A percentile compares a stretch with the other conserved stretches of the same genome.
Conservation (phyloP, 2,329 filamentous ascomycete species). For the Beauveria caledonica region DNA sequence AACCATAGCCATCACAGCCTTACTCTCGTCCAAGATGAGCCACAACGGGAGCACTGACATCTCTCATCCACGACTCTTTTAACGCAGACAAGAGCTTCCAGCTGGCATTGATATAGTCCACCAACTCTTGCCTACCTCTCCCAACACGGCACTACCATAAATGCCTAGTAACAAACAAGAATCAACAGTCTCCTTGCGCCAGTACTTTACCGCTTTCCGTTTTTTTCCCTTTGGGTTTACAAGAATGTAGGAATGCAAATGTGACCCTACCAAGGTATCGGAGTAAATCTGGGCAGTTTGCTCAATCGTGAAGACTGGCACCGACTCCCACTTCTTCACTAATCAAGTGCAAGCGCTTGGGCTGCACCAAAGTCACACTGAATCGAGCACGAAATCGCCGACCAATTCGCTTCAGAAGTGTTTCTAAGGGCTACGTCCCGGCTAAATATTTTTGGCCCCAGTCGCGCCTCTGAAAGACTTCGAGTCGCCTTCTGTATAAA, state of each 20-base stretch:
- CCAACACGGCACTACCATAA: background rate
- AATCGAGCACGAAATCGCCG: background rate
- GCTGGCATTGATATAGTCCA: conserved; percentile 4
- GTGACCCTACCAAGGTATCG: background rate
- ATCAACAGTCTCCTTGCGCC: background rate
- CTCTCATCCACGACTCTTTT: background rate
- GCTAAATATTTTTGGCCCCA: too few relatives aligned
- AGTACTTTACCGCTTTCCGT: background rate
- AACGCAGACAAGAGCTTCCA: conserved; percentile 3
- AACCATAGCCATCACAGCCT: background rate
- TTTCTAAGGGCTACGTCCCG: background rate
- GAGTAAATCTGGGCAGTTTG: background rate
- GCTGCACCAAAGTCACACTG: conserved; percentile 1
- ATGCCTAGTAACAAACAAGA: background rate
- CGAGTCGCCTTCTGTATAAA: background rate
- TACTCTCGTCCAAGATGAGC: background rate
- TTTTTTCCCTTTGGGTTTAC: background rate
- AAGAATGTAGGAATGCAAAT: background rate
- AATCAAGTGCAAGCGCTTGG: background rate
- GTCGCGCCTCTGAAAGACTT: background rate
- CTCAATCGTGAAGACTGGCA: background rate
- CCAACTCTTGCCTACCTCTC: conserved; percentile 1
- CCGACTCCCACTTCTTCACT: conserved; percentile 1
- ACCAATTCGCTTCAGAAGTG: background rate
- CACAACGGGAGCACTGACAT: background rate